Percentiles rank a stretch among this genome's conserved stretches.
Conservation (phyloP, 106 monocot genomes). For the Chionographis japonica region DNA sequence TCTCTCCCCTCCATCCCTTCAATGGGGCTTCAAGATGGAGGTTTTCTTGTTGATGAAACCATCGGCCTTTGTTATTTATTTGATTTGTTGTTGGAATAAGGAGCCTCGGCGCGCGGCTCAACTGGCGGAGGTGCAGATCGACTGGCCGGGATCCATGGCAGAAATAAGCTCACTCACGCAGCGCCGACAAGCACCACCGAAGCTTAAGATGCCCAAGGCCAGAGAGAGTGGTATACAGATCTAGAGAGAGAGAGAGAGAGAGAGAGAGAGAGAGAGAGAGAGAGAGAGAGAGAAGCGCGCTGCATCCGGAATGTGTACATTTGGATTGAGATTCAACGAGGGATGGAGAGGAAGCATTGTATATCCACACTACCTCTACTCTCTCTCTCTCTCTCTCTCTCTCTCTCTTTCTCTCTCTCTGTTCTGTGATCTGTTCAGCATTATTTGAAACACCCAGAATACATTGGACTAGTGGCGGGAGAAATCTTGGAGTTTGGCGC, state of each 20-base stretch:
- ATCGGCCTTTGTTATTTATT: constrained; percentile 27
- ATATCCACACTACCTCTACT: no score
- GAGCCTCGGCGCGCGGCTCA: constrained; percentile 1
- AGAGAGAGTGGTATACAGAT: neutral
- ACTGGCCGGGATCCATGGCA: constrained; percentile 2
- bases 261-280: no score
- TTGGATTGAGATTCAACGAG: no score
- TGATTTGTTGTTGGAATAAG: constrained; percentile 58
- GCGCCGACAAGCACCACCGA: neutral
- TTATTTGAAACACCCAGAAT: no score
- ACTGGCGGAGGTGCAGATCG: no score
- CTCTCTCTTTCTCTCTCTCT: no score
- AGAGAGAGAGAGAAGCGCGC: no score
- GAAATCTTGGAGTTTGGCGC: constrained; percentile 13
- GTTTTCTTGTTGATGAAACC: neutral
- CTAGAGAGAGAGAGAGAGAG: no score
- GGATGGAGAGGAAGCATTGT: no score
- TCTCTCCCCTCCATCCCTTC: constrained; percentile 5
- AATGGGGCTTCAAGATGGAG: constrained; percentile 3
- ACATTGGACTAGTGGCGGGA: neutral
- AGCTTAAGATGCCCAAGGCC: neutral
- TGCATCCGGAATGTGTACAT: no score
- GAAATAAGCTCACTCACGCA: constrained; percentile 10
- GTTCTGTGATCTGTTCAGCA: no score
- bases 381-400: no score